Evolutionary conservation across 495 filamentous ascomycete species (phyloP), one percentile per base, ranked within the genome.

Genomic region (Trichoderma erinaceum): DNA sequence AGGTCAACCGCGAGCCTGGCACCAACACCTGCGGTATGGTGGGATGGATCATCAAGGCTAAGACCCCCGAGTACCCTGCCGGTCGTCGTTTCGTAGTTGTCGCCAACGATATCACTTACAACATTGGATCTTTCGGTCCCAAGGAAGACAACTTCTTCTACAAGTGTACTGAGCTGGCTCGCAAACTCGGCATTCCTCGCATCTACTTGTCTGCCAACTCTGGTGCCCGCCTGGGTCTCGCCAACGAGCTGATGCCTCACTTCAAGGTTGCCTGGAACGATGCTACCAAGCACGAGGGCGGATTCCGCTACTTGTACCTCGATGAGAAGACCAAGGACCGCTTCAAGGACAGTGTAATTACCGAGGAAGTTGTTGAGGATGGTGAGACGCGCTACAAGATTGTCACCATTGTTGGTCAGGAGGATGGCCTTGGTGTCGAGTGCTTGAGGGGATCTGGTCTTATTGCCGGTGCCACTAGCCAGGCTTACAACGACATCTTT

Each of bases 181-280:
- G 93, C 70, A 93, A 90, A 80, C 81, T 97, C 66, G 95, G 95
- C 63, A 96, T 99, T 75, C 95, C 95, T 23, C 89, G 95, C 52
- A 95, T 99, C 75, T 99, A 99, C 77, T 84, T 99, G 38, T 98
- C 96, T 77, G 95, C 95, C 72, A 99, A 99, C 85, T 99, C 95
- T n/a, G 95, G 95, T 87, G 95, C 95, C 67, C 93, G 96, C 74
- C 91, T 99, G 71, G 95, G 95, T 73, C 90, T 99, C 81, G 95
- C 95, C 68, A 92, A 97, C 70, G 95, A 98, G 83, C 80, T 99
- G 69, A 96, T 99, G 75, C 95, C 95, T 29, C 92, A 96, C 81
- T 96, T 98, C 85, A 90, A 86, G 56, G 95, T 97, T 56, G 95
- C 95, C 16, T 99, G 94, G 94, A 97, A 97, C 73, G 89, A 98